These are phyloP conservation scores for Xylaria sp. DNA, from an alignment of 2,329 filamentous ascomycete species.

Conservation along the genomic window DNA sequence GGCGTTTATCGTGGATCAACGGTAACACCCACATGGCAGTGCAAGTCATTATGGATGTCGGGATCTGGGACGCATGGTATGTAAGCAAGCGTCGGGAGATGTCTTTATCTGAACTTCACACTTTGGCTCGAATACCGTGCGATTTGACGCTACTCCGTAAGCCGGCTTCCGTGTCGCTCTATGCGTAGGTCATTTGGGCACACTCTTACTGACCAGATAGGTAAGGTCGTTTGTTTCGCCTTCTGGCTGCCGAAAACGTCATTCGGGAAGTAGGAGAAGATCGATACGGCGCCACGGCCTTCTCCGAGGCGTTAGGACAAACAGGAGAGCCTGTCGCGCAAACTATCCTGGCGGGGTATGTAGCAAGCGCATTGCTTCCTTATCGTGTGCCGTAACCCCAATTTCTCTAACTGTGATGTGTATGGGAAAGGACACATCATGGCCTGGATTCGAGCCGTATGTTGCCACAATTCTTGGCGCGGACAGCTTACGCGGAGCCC, in stretches of 20 bases:
- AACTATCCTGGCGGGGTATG: constrained; percentile 31
- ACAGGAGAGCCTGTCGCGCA: constrained; percentile 27
- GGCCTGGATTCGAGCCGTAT: constrained; percentile 46
- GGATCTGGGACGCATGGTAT: constrained; percentile 30
- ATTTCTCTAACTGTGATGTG: constrained; percentile 2
- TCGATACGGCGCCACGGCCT: constrained; percentile 26
- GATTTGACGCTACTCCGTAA: constrained; percentile 32
- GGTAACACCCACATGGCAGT: constrained; percentile 19
- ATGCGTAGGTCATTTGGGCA: neutral
- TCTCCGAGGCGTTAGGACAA: constrained; percentile 30
- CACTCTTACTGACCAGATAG: neutral
- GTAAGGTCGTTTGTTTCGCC: constrained; percentile 35
- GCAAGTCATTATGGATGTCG: constrained; percentile 27
- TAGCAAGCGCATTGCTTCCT: neutral
- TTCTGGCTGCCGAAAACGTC: constrained; percentile 29
- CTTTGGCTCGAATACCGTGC: constrained; percentile 23
- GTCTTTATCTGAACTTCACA: constrained; percentile 22
- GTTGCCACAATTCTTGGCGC: constrained; percentile 50
- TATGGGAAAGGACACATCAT: constrained; percentile 46
- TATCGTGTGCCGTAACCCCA: neutral
- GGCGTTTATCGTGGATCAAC: constrained; percentile 32
- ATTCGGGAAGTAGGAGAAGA: constrained; percentile 32
- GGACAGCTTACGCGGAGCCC: constrained; percentile 51
- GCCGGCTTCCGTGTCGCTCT: neutral
- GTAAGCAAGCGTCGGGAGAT: constrained; percentile 23